Evolutionary conservation across 1,284 basidiomycete genomes (phyloP).

Genomic region (Pascua sp.): DNA sequence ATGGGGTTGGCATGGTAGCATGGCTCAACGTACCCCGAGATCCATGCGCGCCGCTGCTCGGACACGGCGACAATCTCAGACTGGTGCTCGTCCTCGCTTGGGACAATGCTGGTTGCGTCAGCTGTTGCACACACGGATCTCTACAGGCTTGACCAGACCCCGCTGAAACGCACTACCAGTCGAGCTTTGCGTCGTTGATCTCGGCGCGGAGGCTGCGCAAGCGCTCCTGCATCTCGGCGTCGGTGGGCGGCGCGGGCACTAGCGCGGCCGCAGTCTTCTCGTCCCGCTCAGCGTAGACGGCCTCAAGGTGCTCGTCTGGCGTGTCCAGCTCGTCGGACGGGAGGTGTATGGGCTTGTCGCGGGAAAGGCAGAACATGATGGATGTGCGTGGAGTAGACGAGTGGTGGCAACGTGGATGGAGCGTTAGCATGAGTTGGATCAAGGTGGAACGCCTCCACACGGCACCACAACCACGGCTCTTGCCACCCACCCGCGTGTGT

Average conservation of each 20-base stretch:
- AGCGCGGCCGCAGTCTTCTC: slow-evolving; percentile 10
- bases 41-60: slow-evolving; percentile 77
- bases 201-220: slow-evolving; percentile 64
- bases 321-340: slow-evolving; percentile 11
- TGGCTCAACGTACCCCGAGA: slow-evolving; percentile 63
- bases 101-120: slow-evolving; percentile 58
- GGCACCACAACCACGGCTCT: too few species aligned
- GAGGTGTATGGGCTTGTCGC: slow-evolving; percentile 14
- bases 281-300: slow-evolving; percentile 5
- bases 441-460: too few species aligned
- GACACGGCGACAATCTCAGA: slow-evolving; percentile 79
- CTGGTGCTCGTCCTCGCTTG: slow-evolving; percentile 79
- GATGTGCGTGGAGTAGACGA: too few species aligned
- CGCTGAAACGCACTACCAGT: slow-evolving; percentile 70
- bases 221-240: slow-evolving; percentile 49
- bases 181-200: slow-evolving; percentile 69
- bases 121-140: background rate
- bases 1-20: too few species aligned
- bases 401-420: too few species aligned
- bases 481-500: too few species aligned
- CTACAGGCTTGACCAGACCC: background rate
- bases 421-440: too few species aligned
- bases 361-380: slow-evolving; percentile 15
- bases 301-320: slow-evolving; percentile 14
- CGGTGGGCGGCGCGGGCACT: slow-evolving; percentile 1